Base-by-base conservation (phyloP, 768 basidiomycete genomes). In the Favolaschia claudopus region DNA sequence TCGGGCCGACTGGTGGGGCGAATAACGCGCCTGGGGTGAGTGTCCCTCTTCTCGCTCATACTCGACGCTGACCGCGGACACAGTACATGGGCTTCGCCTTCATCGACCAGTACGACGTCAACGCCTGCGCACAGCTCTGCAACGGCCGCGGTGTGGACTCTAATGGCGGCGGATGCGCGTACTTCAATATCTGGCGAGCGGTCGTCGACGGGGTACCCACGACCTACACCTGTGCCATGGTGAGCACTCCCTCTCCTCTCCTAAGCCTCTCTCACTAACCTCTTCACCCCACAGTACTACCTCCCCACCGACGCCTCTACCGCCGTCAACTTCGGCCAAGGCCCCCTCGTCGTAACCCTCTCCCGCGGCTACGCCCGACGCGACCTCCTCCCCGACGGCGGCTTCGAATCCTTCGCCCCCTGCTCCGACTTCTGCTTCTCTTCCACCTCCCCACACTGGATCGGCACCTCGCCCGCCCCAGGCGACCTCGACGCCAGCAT, bases 171-270 rank as follows among this genome's bases (percentile, higher is more conserved):
- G 76, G 74, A 7, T 84, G 82, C 69, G 75, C 77, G 51, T 84
- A 76, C 72, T 81, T 84, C 70, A 84, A 84, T 62, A 82, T 83
- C 70, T 84, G 81, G 81, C 77, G 80, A 32, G 81, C 80, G 13
- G 70, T 82, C 28, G 78, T 82, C 0, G 66, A 78, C 54, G 80
- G 79, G 9, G 58, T 65, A n/a, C 80, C 82, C 0, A 82, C 79
- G 3, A 81, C 79, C 0, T 82, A 82, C 68, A 78, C 78, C 34
- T 84, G 81, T 72, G 77, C 78, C 60, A 77, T 82, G 75, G 82
- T 82, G 55, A 47, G 78, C 68, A 5, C 28, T 22, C 27, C 17
- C 31, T 7, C 1, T 29, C 17, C 24, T n/a, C 24, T 14, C 5
- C 43, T 48, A 20, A 33, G 22, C 27, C 20, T 6, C 33, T 7